Evolutionary conservation across 2,329 filamentous ascomycete species (phyloP), one percentile per base, ranked within the genome.

Genomic region (Sporothrix luriei): DNA sequence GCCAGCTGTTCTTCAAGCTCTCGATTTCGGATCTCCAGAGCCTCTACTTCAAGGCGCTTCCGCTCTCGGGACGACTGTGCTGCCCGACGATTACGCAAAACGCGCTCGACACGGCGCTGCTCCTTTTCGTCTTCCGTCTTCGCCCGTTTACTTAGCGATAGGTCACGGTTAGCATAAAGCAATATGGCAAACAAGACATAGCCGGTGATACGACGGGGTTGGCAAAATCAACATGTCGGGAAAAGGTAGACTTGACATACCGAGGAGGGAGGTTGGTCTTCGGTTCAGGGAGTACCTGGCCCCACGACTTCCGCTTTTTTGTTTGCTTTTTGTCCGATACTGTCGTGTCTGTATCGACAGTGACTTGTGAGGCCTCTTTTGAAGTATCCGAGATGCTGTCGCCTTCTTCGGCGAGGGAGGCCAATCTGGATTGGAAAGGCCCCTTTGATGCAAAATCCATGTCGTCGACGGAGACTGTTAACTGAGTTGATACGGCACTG

Each of bases 81-180:
- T 59, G 95, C 95, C 71, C 94, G 92, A 74, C 95, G 92, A 78
- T 99, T 99, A 57, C 95, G 91, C 75, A 98, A 92, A 74, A 99
- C 95, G 72, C 95, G 92, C 84, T 99, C 95, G 69, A 98, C 96
- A 72, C 95, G 91, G 57, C 95, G 91, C 81, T 99, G 95, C 82
- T 98, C 95, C 83, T 99, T 99, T 81, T 99, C 95, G 77, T 97
- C 95, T 76, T 97, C 94, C 2, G 95, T 99, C 87, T 98, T 99
- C 75, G 95, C 95, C 72, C 95, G 93, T 88, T 99, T 99, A 74
- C 91, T 93, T 26, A 24, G 52, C 24, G 19, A 24, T 16, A 14
- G 6, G 51, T 16, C 4, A n/a, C 2, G 0, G 57, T 62, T 62
- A 46, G 38, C 21, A 29, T 38, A 16, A 33, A 33, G 33, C 33